Conservation (phyloP, 306 rosid genomes). For the Cucumis melo region DNA sequence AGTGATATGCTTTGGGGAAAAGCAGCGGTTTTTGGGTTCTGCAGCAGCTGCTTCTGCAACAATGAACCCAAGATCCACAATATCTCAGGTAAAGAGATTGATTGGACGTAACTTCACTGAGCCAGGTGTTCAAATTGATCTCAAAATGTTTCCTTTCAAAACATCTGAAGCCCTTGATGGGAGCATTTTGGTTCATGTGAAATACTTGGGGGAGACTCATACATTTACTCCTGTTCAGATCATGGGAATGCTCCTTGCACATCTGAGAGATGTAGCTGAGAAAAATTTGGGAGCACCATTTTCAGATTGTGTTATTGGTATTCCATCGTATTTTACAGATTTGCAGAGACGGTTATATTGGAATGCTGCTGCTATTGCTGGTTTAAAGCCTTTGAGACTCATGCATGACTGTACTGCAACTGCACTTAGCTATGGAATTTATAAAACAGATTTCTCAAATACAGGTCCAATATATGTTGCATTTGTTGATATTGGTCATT, state of each 20-base stretch:
- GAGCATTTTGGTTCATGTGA: conserved; percentile 68
- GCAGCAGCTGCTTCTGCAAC: conserved; percentile 82
- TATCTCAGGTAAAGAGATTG: conserved; percentile 86
- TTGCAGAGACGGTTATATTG: conserved; percentile 79
- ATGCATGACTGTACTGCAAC: conserved; percentile 95
- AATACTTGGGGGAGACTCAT: conserved; percentile 39
- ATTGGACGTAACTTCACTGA: conserved; percentile 51
- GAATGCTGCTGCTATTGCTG: conserved; percentile 74
- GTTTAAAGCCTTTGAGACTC: conserved; percentile 76
- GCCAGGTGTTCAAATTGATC: conserved; percentile 45
- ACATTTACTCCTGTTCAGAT: conserved; percentile 70
- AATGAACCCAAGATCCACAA: conserved; percentile 71
- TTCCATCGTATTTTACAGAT: conserved; percentile 76
- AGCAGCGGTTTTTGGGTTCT: conserved; percentile 94
- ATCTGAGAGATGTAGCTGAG: conserved; percentile 62
- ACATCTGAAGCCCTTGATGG: conserved; percentile 66
- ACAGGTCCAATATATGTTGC: conserved; percentile 34
- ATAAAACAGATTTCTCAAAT: conserved; percentile 39
- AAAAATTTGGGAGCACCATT: conserved; percentile 44
- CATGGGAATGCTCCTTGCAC: conserved; percentile 79
- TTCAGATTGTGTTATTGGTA: conserved; percentile 77
- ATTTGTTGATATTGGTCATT: conserved; percentile 77
- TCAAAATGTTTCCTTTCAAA: conserved; percentile 46
- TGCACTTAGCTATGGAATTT: conserved; percentile 83
- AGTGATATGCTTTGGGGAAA: conserved; percentile 73